These are phyloP conservation scores for Mycena olivaceomarginata DNA, from an alignment of 768 basidiomycete species.

Conservation along the genomic window DNA sequence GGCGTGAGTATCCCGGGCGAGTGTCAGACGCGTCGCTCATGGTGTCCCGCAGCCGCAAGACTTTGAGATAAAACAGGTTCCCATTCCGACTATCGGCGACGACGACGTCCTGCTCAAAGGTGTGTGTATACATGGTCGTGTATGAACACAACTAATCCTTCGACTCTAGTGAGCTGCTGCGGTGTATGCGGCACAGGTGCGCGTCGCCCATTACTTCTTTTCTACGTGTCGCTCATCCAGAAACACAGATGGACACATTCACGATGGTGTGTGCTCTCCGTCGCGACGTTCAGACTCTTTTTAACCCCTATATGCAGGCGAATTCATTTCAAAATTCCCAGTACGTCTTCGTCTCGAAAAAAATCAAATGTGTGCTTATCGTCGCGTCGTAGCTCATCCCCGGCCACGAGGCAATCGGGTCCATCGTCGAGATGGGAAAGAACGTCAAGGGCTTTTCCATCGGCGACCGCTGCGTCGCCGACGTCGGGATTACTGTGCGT, in stretches of 20 bases:
- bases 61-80: conserved; percentile 81
- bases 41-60: conserved; percentile 69
- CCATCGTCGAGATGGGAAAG: conserved; percentile 84
- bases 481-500: conserved; percentile 80
- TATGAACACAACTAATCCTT: conserved; percentile 31
- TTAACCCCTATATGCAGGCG: conserved; percentile 54
- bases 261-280: conserved; percentile 62
- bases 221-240: conserved; percentile 66
- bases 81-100: conserved; percentile 78
- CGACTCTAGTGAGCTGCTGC: conserved; percentile 61
- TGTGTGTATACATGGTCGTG: conserved; percentile 44
- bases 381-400: conserved; percentile 73
- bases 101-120: conserved; percentile 88
- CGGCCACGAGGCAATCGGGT: conserved; percentile 86
- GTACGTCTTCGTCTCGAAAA: conserved; percentile 44
- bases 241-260: conserved; percentile 76
- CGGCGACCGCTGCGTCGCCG: conserved; percentile 91
- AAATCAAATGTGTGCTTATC: neutral
- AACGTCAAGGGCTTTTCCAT: conserved; percentile 85
- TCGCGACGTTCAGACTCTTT: neutral
- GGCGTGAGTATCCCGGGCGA: conserved; percentile 65
- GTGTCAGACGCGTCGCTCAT: conserved; percentile 35
- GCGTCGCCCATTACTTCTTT: neutral
- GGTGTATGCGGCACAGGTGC: conserved; percentile 55
- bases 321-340: conserved; percentile 81